Evolutionary conservation across 345 rosid species (phyloP).

Genomic region (Dipteronia dyeriana): DNA sequence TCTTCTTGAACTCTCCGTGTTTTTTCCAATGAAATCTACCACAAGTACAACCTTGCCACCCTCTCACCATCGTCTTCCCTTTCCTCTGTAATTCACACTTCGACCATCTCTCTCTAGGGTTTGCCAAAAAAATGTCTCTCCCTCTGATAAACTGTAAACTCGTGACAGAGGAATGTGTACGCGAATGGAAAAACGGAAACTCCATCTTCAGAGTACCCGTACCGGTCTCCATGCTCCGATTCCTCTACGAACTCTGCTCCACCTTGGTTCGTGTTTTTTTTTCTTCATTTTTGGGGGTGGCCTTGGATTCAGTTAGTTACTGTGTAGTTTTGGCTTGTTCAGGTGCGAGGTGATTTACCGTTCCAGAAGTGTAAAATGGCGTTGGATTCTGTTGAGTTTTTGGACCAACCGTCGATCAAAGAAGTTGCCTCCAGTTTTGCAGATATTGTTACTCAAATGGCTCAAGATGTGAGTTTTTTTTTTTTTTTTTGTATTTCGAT

Average conservation of each 20-base stretch:
- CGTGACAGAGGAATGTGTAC: slow-evolving; percentile 72
- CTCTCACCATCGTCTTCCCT: slow-evolving; percentile 1
- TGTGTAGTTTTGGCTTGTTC: slow-evolving; percentile 15
- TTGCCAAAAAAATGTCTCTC: slow-evolving; percentile 49
- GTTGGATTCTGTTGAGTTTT: slow-evolving; percentile 67
- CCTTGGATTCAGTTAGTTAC: background rate
- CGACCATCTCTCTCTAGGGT: slow-evolving; percentile 19
- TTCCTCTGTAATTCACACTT: slow-evolving; percentile 4
- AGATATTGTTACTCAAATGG: slow-evolving; percentile 87
- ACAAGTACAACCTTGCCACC: background rate
- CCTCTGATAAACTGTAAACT: slow-evolving; percentile 64
- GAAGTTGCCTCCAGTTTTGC: slow-evolving; percentile 73
- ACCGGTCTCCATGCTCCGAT: slow-evolving; percentile 80
- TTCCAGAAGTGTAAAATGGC: slow-evolving; percentile 76
- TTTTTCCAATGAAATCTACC: slow-evolving; percentile 8
- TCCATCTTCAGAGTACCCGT: slow-evolving; percentile 49
- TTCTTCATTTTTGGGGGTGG: slow-evolving; percentile 6
- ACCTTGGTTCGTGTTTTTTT: slow-evolving; percentile 46
- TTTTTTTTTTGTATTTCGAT: background rate
- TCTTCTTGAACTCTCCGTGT: too few species aligned
- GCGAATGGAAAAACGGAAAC: slow-evolving; percentile 80
- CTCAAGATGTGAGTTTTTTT: slow-evolving; percentile 72
- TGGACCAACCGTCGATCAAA: slow-evolving; percentile 46
- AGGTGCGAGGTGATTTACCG: slow-evolving; percentile 95
- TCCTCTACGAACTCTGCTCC: slow-evolving; percentile 92